Base-by-base conservation (phyloP, 129 eudicot genomes). In the Centrapalus pauciflorus region DNA sequence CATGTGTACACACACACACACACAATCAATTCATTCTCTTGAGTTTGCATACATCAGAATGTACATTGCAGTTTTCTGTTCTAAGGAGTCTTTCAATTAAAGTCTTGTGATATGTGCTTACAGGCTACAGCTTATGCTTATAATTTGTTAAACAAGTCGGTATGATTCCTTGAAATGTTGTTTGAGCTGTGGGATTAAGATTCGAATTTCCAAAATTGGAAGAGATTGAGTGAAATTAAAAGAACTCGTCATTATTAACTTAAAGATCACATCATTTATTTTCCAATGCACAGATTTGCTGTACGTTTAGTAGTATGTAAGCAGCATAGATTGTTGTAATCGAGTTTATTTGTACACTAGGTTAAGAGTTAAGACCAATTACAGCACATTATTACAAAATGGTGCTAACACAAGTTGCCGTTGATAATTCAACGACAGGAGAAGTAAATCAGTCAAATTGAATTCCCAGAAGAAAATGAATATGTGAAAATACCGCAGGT, bases 401-500 rank as follows among this genome's bases (percentile, higher is more conserved):
- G 6, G 29, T 25, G 74, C n/a, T 14, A 55, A 63, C 41, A 20
- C 17, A 72, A 49, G 34, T 37, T 34, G 63, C 21, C 61, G 37
- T 7, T 7, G 34, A 51, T 67, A 23, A 25, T 9, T 25, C 38
- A 48, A 60, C 4, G 12, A 14, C 37, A 61, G 17, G 55, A 62
- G 3, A 72, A 66, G 23, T 69, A 62, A 24, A 76, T 57, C 55
- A n/a, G 3, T 28, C 19, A 60, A 77, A 29, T 28, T n/a, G 56
- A 41, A 55, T 7, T 35, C 13, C n/a, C n/a, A n/a, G n/a, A 1
- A 51, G 58, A 12, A 71, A 37, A 68, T 23, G 16, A 54, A 33
- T 0, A 5, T 5, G 61, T 0, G 24, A 32, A 52, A 52, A 30
- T 64, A 86, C 95, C 86, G 84, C 63, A 74, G 84, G 83, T 4